A percentile compares a stretch with the other conserved stretches of the same genome.
Evolutionary conservation across 202 grass and related monocot genomes (phyloP).

Genomic region (Digitaria exilis): DNA sequence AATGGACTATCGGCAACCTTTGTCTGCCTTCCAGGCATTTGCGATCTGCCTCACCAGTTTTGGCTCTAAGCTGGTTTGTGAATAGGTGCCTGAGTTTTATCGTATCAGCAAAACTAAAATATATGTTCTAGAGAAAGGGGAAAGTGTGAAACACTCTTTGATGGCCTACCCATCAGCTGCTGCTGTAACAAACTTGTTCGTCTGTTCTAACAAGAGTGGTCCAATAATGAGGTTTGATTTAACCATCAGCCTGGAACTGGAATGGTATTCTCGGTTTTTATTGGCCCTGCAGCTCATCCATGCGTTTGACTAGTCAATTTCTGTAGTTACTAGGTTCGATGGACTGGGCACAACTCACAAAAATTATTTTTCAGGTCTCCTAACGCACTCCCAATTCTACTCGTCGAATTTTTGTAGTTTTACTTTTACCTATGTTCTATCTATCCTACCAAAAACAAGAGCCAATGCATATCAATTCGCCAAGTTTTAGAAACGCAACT

Average conservation of each 20-base stretch:
- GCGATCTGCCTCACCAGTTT: slow-evolving; percentile 70
- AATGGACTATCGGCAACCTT: slow-evolving; percentile 59
- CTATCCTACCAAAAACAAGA: not conserved
- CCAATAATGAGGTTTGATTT: not conserved
- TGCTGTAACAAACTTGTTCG: not conserved
- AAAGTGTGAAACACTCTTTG: not conserved
- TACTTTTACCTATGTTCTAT: too few species aligned
- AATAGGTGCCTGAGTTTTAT: slow-evolving; percentile 27
- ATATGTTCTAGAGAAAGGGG: not conserved
- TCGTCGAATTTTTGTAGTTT: too few species aligned
- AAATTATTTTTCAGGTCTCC: not conserved
- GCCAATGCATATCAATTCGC: not conserved
- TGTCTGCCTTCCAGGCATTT: slow-evolving; percentile 58
- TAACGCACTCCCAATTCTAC: not conserved
- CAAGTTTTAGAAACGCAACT: too few species aligned
- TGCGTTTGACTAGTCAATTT: not conserved
- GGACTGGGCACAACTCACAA: not conserved
- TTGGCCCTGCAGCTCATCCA: not conserved
- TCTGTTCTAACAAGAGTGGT: not conserved
- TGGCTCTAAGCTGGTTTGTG: slow-evolving; percentile 50
- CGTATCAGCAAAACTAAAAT: not conserved
- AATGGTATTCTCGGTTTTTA: not conserved
- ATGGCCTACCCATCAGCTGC: not conserved
- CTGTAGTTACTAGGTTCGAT: not conserved
- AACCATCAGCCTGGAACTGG: too few species aligned